A percentile compares a stretch with the other conserved stretches of the same genome.
Conservation (phyloP, 176 grass and related monocot genomes). For the Musa schizocarpa region DNA sequence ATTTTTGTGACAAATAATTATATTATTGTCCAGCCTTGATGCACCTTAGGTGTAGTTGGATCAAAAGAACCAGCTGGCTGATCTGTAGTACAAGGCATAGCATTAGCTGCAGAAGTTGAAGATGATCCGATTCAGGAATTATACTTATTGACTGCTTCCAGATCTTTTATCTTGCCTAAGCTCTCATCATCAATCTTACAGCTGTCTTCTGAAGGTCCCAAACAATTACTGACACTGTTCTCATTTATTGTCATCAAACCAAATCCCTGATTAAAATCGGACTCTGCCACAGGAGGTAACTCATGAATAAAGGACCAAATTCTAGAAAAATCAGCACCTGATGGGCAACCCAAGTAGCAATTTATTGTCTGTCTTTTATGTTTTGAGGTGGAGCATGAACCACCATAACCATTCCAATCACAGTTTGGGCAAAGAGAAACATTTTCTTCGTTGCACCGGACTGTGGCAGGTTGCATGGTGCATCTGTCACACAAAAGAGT, state of each 20-base stretch:
- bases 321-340: constrained; percentile 72
- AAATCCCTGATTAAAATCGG: constrained; percentile 47
- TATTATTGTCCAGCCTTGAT: background rate
- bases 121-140: constrained; percentile 44
- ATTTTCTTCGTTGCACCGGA: constrained; percentile 55
- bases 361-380: constrained; percentile 78
- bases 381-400: constrained; percentile 28
- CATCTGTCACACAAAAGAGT: constrained; percentile 79
- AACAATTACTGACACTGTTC: constrained; percentile 39
- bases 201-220: constrained; percentile 8
- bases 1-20: background rate
- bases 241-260: constrained; percentile 87
- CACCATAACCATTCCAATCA: constrained; percentile 58
- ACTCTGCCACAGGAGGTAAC: constrained; percentile 52
- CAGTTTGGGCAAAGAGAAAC: constrained; percentile 76
- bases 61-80: constrained; percentile 14
- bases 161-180: constrained; percentile 18
- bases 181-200: constrained; percentile 33
- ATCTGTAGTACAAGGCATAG: constrained; percentile 31
- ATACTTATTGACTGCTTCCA: constrained; percentile 27
- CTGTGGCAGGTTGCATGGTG: constrained; percentile 54
- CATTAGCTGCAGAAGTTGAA: constrained; percentile 31
- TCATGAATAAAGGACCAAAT: constrained; percentile 67
- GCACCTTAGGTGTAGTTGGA: constrained; percentile 36
- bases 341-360: constrained; percentile 85